Base-by-base conservation (phyloP, 1,284 basidiomycete genomes). In the Takashimella koratensis region DNA sequence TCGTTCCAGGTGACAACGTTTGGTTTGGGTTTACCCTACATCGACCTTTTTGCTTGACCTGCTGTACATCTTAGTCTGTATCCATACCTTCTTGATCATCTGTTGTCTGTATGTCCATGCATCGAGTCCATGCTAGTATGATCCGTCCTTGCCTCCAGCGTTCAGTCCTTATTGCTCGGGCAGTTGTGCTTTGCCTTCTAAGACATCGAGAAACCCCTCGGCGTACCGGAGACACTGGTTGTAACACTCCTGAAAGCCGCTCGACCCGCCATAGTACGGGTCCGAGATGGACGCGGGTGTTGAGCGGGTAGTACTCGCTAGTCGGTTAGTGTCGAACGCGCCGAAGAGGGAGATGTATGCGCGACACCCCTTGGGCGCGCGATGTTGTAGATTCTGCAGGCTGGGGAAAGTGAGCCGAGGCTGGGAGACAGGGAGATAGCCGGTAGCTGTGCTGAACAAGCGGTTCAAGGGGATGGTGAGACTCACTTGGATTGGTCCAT, bases 231-330 rank as follows among this genome's bases (percentile, higher is more conserved):
- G 53, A 49, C 78, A 78, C 65, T 77, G 76, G 51, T 71, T 62
- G 54, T 76, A 80, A 23, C 73, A 74, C 23, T 54, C 58, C 24
- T 79, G 75, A 51, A 79, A 79, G 5, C 78, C 78, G 49, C 65
- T 59, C 20, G 57, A 53, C 12, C 76, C 74, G 30, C 75, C 76
- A 47, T 79, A 79, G 56, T 78, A 78, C 3, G 76, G 76, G 57
- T 77, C 75, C 45, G 59, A 58, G 52, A 75, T 73, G 5, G 60
- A 51, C 42, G 46, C 58, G 16, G 30, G 30, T 8, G 45, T 30
- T 26, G 51, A 22, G 2, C 53, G 51, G 11, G 54, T 21, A 16
- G 47, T 20, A 39, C 55, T 46, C 20, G 51, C 44, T 22, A 69
- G 59, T 24, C 65, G 52, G 50, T 60, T 60, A 19, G 66, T 68